phyloP scores from a whole-genome alignment of 2,329 filamentous ascomycete species.

The Botryotinia narcissicola region DNA sequence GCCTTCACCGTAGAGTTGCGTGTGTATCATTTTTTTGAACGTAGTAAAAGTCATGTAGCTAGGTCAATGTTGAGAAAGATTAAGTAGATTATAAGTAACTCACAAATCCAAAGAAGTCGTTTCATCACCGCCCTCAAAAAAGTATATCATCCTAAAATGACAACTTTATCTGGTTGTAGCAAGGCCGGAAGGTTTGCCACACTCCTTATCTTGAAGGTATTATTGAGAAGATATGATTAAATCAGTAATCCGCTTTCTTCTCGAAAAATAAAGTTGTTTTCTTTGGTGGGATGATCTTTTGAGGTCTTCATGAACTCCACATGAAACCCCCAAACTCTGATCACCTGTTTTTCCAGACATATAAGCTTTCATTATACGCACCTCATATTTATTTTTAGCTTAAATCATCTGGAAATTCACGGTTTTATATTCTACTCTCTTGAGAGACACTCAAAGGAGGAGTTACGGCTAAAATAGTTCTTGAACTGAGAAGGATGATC shows the following conservation, averaged over 20 bases:
- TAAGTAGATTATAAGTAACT: no score
- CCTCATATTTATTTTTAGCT: background rate
- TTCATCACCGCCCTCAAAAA: background rate
- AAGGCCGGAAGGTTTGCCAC: background rate
- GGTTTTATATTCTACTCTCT: accelerated
- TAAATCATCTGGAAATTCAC: no score
- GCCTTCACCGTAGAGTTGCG: background rate
- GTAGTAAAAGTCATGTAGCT: no score
- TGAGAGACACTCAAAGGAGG: background rate
- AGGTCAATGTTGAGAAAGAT: accelerated
- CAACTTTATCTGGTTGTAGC: background rate
- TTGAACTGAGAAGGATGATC: background rate
- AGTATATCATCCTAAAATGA: background rate
- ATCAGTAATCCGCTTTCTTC: background rate
- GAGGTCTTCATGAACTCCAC: background rate
- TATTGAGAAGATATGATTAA: no score
- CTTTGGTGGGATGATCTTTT: background rate
- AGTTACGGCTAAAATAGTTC: background rate
- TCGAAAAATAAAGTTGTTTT: background rate
- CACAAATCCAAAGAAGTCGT: background rate
- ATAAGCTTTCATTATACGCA: background rate
- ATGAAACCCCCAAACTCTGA: background rate
- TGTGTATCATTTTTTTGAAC: background rate
- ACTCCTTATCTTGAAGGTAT: background rate
- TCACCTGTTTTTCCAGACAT: background rate